A percentile compares a stretch with the other conserved stretches of the same genome.
Evolutionary conservation across 257 asterid genomes (phyloP).

Genomic region (Forsythia viridissima): DNA sequence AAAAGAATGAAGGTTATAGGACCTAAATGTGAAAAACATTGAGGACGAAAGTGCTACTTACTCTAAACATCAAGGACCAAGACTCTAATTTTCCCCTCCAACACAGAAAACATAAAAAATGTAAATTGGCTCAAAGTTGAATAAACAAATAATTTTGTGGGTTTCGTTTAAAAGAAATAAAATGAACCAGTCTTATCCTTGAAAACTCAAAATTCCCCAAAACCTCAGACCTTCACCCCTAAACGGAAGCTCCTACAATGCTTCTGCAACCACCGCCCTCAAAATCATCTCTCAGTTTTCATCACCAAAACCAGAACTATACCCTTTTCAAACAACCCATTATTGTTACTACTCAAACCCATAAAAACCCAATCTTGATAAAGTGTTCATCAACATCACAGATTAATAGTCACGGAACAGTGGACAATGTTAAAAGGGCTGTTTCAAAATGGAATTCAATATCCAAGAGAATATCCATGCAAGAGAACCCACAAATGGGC

Average conservation of each 20-base stretch:
- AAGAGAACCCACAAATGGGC: constrained; percentile 49
- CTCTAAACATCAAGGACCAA: too few relatives aligned
- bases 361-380: neutral
- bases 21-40: too few relatives aligned
- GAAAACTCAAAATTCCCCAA: neutral
- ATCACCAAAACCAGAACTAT: neutral
- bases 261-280: neutral
- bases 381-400: constrained; percentile 18
- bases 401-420: constrained; percentile 42
- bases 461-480: constrained; percentile 36
- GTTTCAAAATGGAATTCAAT: constrained; percentile 34
- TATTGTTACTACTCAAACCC: neutral
- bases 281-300: neutral
- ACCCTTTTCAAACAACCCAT: neutral
- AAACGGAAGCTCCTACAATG: neutral
- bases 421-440: constrained; percentile 35
- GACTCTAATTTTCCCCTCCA: too few relatives aligned
- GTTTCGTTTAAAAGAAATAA: too few relatives aligned
- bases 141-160: too few relatives aligned
- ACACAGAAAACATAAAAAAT: too few relatives aligned
- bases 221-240: neutral
- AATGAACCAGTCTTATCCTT: neutral
- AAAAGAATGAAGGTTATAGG: too few relatives aligned
- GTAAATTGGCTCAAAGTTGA: too few relatives aligned
- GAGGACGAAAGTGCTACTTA: too few relatives aligned